phyloP scores from a whole-genome alignment of 2,329 filamentous ascomycete genomes.

The Pseudogymnoascus sp. region DNA sequence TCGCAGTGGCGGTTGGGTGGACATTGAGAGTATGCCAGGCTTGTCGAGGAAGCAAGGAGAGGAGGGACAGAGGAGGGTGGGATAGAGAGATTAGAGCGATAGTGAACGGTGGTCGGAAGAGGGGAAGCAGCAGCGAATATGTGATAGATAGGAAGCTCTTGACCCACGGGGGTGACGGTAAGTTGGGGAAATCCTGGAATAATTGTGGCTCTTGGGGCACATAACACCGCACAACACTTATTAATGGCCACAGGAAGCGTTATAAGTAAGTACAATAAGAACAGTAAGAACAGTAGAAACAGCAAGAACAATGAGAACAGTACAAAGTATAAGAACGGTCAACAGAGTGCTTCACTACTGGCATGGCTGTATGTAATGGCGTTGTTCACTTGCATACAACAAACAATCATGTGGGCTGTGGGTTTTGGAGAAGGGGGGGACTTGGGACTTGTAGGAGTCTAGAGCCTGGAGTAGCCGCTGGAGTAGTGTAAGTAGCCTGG shows the following conservation, averaged over 20 bases:
- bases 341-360: background rate
- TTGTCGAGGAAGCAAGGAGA: background rate
- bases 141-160: background rate
- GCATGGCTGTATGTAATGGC: background rate
- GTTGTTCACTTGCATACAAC: background rate
- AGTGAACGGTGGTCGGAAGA: background rate
- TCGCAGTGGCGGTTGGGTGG: constrained; percentile 10
- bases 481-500: background rate
- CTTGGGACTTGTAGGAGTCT: background rate
- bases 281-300: background rate
- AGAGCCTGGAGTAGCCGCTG: background rate
- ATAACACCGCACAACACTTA: background rate
- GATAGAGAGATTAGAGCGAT: background rate
- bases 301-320: background rate
- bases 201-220: background rate
- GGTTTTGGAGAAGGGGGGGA: background rate
- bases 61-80: background rate
- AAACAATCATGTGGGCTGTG: background rate
- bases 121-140: background rate
- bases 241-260: background rate
- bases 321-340: background rate
- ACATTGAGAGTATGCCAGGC: background rate
- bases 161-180: background rate
- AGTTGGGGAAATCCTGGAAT: background rate
- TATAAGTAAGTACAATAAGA: background rate